Evolutionary conservation across 192 early-diverging fungal species (phyloP).

Genomic region (Coemansia sp.): DNA sequence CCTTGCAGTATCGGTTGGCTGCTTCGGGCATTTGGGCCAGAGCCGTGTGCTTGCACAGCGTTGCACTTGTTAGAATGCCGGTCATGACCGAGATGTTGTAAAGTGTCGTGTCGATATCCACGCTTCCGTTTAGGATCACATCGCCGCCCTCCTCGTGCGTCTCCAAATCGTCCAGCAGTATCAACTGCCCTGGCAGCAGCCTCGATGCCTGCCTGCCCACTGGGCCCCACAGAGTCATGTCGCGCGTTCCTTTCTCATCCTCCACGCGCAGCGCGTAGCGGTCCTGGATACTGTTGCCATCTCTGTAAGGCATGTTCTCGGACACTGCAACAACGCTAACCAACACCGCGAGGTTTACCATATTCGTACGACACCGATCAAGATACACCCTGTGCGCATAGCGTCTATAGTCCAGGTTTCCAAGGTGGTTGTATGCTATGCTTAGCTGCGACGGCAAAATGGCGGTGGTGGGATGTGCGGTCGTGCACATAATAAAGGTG

Average conservation of each 20-base stretch:
- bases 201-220: constrained; percentile 26
- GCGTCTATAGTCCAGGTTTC: constrained; percentile 35
- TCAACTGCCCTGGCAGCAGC: constrained; percentile 42
- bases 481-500: constrained; percentile 24
- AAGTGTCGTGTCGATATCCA: constrained; percentile 14
- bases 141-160: constrained; percentile 25
- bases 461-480: not conserved
- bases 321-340: constrained; percentile 45
- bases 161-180: constrained; percentile 33
- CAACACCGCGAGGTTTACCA: constrained; percentile 39
- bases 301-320: constrained; percentile 28
- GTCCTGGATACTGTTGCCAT: constrained; percentile 7
- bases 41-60: constrained; percentile 24
- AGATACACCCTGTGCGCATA: constrained; percentile 32
- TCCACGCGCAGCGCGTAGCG: constrained; percentile 42
- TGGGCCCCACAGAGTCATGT: constrained; percentile 46
- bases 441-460: constrained; percentile 18
- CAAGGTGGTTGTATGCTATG: constrained; percentile 33
- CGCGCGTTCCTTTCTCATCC: constrained; percentile 32
- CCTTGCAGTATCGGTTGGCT: constrained; percentile 25
- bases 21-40: constrained; percentile 8
- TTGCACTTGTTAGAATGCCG: constrained; percentile 27
- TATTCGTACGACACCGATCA: constrained; percentile 24
- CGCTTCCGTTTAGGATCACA: constrained; percentile 37
- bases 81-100: constrained; percentile 33